Percentiles rank a stretch among this genome's conserved stretches.
Conservation (phyloP, 331 rosid genomes). For the Erythrophleum ivorense region DNA sequence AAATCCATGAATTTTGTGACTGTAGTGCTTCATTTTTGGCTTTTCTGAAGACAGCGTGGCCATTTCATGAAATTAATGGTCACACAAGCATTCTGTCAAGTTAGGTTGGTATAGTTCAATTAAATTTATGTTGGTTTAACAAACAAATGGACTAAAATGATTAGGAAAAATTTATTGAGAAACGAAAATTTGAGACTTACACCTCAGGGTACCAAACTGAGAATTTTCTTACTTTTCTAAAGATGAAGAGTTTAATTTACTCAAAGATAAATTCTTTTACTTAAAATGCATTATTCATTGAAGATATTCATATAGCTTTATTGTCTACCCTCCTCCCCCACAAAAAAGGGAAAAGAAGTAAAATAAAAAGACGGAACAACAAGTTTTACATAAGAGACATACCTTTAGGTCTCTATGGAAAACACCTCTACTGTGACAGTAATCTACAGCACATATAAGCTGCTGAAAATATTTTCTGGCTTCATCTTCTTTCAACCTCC, state of each 20-base stretch:
- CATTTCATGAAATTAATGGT: neutral
- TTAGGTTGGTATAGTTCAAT: too few species aligned
- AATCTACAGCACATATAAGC: constrained; percentile 90
- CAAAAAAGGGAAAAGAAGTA: neutral
- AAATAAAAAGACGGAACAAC: constrained; percentile 1
- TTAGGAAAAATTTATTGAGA: neutral
- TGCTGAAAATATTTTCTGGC: constrained; percentile 95
- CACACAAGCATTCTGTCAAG: neutral
- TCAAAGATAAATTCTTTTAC: neutral
- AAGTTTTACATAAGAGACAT: constrained; percentile 19
- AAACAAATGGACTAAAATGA: neutral
- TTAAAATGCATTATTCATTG: constrained; percentile 6
- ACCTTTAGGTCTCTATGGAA: constrained; percentile 96
- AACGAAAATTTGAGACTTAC: too few species aligned
- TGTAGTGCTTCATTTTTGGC: neutral
- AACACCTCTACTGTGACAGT: constrained; percentile 97
- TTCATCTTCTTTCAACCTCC: constrained; percentile 93
- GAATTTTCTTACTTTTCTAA: too few species aligned
- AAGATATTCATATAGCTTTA: constrained; percentile 26
- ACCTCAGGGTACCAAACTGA: neutral
- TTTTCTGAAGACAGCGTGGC: neutral
- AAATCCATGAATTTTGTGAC: neutral
- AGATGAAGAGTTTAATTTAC: neutral
- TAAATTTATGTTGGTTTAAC: neutral
- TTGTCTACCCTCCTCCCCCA: neutral